Conservation (phyloP, 2,329 filamentous ascomycete species). For the Zalaria sp. region DNA sequence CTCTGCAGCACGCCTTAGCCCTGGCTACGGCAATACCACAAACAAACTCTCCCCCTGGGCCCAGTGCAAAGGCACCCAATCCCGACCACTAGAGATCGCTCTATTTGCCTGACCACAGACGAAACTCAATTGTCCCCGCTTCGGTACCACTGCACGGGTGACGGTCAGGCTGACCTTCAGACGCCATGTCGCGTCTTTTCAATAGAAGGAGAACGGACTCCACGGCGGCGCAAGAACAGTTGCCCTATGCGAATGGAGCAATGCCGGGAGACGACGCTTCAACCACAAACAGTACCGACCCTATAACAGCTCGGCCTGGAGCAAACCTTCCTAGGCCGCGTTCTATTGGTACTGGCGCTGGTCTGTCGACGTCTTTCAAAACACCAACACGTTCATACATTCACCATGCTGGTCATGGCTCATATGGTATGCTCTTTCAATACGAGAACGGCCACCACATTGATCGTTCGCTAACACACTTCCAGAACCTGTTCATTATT, state of each 20-base stretch:
- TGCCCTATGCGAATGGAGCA: constrained; percentile 9
- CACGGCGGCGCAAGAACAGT: constrained; percentile 7
- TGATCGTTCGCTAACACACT: neutral
- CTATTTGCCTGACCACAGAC: no score
- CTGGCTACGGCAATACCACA: no score
- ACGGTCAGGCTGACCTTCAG: neutral
- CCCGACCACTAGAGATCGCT: no score
- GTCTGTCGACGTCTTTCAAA: constrained; percentile 15
- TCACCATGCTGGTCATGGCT: constrained; percentile 14
- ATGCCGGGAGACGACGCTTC: neutral
- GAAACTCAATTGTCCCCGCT: no score
- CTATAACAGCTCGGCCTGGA: neutral
- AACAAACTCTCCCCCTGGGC: no score
- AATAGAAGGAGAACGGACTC: constrained; percentile 6
- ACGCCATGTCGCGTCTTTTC: constrained; percentile 5
- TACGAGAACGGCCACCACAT: neutral
- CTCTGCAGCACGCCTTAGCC: no score
- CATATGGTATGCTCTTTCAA: constrained; percentile 4
- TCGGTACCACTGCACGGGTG: no score
- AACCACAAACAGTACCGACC: neutral
- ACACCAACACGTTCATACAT: constrained; percentile 21
- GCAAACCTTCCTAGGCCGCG: constrained; percentile 6
- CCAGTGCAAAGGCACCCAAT: no score
- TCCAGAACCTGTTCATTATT: constrained; percentile 31
- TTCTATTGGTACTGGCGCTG: constrained; percentile 8